Evolutionary conservation across 2,329 filamentous ascomycete genomes (phyloP), one percentile per base, ranked within the genome.

Genomic region (Nigrograna mackinnonii): DNA sequence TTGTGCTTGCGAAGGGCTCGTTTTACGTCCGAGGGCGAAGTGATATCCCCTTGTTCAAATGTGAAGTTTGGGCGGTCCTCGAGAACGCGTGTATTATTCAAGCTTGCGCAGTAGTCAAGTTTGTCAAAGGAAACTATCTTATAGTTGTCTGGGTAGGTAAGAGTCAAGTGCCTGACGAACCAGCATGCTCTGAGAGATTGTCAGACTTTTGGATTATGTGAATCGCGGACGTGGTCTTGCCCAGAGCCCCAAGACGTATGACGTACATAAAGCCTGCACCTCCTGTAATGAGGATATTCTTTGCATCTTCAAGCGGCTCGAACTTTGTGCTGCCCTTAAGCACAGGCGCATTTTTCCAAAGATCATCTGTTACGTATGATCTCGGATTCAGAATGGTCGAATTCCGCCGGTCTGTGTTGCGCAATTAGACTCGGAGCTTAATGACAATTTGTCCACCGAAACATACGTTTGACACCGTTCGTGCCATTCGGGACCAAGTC

Each of bases 91-190:
- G 87, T 89, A 69, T 92, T 94, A 73, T 91, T 89, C 54, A 90
- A 75, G 6, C 87, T 87, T 6, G 88, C 80, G 71, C 87, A 91
- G 71, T 91, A 90, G 66, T 92, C 88, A 45, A 92, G 77, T 69
- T 91, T 92, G 72, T 94, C 89, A 59, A 91, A 90, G 22, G 86
- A 91, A 37, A 92, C 77, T 49, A 92, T 81, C 60, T 87, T 88
- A 76, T 94, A 94, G 50, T 81, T 77, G 30, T 84, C 65, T 3
- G 85, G 80, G 61, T 92, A 92, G 22, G 84, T 89, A 44, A 88
- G 70, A 9, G 83, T 83, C 39, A 94, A 76, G 69, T 92, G 88
- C 47, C 89, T 84, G 49, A 89, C 86, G 26, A 92, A 79, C 89
- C 89, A 92, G 65, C 86, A 91, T 39, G 86, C 88, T 68, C 87